Conservation (phyloP, 371 early-diverging fungal genomes). For the Rhizomucor miehei region DNA sequence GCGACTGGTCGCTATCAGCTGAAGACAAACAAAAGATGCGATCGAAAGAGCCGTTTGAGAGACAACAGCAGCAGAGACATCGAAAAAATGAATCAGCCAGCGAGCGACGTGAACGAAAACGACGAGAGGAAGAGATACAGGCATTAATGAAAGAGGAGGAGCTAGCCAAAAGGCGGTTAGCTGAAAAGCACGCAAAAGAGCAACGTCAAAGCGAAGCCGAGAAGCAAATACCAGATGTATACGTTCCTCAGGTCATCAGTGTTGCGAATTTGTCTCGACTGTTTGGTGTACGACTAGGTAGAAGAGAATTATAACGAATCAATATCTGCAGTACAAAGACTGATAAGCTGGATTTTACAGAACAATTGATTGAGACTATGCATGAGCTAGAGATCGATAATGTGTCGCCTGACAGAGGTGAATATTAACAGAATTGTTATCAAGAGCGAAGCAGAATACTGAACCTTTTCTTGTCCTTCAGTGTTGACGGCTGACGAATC, state of each 20-base stretch:
- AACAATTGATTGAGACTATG: constrained; percentile 69
- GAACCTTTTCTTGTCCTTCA: not conserved
- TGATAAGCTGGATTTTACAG: constrained; percentile 18
- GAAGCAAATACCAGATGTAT: constrained; percentile 59
- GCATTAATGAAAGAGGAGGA: constrained; percentile 24
- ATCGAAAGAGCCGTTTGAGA: not conserved
- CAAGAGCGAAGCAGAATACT: too few species aligned
- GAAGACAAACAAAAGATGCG: constrained; percentile 29
- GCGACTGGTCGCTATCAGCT: constrained; percentile 33
- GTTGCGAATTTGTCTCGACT: constrained; percentile 79
- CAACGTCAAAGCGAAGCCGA: constrained; percentile 21
- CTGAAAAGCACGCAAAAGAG: constrained; percentile 21
- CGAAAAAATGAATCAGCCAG: constrained; percentile 18
- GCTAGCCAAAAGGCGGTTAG: constrained; percentile 18
- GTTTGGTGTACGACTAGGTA: constrained; percentile 71
- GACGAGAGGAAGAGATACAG: constrained; percentile 25
- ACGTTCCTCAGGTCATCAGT: constrained; percentile 80
- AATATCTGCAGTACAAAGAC: not conserved
- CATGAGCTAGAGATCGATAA: constrained; percentile 74
- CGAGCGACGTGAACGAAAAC: too few species aligned
- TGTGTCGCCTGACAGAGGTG: constrained; percentile 63
- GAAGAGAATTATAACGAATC: not conserved
- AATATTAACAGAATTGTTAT: constrained; percentile 6
- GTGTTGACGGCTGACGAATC: constrained; percentile 84
- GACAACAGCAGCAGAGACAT: constrained; percentile 9